Evolutionary conservation across 352 stramenopile genomes (phyloP), one percentile per base, ranked within the genome.

Genomic region (Pythium vanterpoolii): DNA sequence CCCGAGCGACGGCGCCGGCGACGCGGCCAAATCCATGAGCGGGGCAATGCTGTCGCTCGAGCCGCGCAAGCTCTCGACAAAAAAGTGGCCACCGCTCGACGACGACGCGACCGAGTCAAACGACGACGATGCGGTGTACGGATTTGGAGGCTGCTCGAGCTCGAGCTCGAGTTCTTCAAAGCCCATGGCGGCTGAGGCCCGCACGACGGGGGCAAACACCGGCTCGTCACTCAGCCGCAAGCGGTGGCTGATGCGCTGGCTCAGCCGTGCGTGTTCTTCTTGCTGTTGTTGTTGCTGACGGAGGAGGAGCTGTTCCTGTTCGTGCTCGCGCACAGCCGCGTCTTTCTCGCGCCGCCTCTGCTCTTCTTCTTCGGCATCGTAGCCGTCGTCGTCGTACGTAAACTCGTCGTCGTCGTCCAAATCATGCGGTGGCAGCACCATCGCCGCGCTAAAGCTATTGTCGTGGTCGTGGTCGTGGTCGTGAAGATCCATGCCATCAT

Each of bases 51-150:
- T 67, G 43, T 67, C 60, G 19, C 33, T 60, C n/a, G 59, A 66
- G 49, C 59, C 59, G 5, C 59, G 49, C 43, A 67, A 43, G 44
- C 60, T 67, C 2, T 67, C 60, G 14, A 67, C 60, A 36, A 67
- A 67, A 44, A 67, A 67, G 11, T 44, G 9, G 26, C 18, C 49
- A 31, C 49, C 45, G n/a, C 16, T 38, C 9, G 16, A 8, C 31
- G 49, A 47, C 10, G 49, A 65, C 18, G 48, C 38, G 11, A 65
- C 40, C 42, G 58, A 64, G 39, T 47, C 56, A 24, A 59, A 54
- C 3, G 49, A 58, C 31, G 34, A 49, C 33, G 34, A 58, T 23
- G 34, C 52, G 8, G 50, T 26, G 31, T 43, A 54, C 16, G 44
- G 58, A n/a, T 51, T 51, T 16, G 19, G 13, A 1, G 28, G 33